These are phyloP conservation scores for Chamaecyparis obtusa DNA, from an alignment of 75 land plant species.

Conservation along the genomic window DNA sequence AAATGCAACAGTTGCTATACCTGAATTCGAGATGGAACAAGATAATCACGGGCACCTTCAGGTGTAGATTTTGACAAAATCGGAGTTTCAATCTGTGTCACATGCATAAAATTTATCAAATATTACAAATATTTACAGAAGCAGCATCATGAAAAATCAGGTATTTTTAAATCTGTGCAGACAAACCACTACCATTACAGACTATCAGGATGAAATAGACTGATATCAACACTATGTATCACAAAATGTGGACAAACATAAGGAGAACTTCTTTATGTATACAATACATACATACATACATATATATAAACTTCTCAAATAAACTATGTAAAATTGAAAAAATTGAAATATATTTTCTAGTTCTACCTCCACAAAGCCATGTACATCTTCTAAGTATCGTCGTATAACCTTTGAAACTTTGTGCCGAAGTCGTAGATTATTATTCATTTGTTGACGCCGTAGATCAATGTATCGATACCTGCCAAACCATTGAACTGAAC, in stretches of 20 bases:
- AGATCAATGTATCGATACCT: constrained; percentile 94
- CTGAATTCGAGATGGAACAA: constrained; percentile 96
- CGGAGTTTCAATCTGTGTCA: constrained; percentile 98
- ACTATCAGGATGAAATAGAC: neutral
- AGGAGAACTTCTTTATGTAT: neutral
- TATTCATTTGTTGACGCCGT: constrained; percentile 82
- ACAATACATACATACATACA: neutral
- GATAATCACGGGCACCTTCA: constrained; percentile 98
- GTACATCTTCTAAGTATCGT: constrained; percentile 76
- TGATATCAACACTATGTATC: neutral
- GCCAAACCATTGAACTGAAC: constrained; percentile 13
- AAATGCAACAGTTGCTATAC: constrained; percentile 29
- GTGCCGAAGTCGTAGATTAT: constrained; percentile 74
- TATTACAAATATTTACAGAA: neutral
- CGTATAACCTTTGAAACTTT: constrained; percentile 77
- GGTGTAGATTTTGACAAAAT: constrained; percentile 93
- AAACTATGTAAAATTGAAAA: neutral
- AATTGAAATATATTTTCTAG: neutral
- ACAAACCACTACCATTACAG: neutral
- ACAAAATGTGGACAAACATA: neutral
- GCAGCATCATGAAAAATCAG: neutral
- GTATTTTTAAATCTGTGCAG: neutral
- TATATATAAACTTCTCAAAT: neutral
- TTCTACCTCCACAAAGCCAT: constrained; percentile 92
- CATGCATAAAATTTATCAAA: constrained; percentile 23